These are phyloP conservation scores for Multifurca ochricompacta DNA, from an alignment of 768 basidiomycete genomes.

Conservation along the genomic window DNA sequence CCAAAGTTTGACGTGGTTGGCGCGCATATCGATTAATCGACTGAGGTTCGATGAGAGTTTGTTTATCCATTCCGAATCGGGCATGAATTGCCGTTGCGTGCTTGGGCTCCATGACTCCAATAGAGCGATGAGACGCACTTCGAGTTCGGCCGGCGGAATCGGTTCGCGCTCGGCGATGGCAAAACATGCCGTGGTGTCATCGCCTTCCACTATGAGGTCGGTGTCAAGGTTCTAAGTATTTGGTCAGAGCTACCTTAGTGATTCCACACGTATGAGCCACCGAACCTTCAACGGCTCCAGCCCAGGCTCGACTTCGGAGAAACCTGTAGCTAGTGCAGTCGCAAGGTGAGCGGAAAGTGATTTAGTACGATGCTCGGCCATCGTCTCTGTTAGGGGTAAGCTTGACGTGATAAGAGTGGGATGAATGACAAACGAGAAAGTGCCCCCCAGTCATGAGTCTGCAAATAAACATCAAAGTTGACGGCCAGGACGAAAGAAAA, in stretches of 20 bases:
- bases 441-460: conserved; percentile 61
- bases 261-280: not conserved
- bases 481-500: too few species aligned
- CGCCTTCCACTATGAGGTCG: conserved; percentile 33
- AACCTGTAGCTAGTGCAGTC: conserved; percentile 42
- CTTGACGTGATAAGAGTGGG: not conserved
- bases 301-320: conserved; percentile 38
- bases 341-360: conserved; percentile 34
- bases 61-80: conserved; percentile 37
- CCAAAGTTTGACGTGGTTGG: conserved; percentile 45
- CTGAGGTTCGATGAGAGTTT: conserved; percentile 34
- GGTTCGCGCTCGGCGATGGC: conserved; percentile 23
- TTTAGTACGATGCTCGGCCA: conserved; percentile 39
- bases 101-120: conserved; percentile 28
- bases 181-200: conserved; percentile 33
- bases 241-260: not conserved
- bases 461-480: not conserved
- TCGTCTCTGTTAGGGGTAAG: conserved; percentile 33
- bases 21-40: conserved; percentile 34
- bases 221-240: conserved; percentile 43
- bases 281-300: conserved; percentile 44
- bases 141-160: conserved; percentile 22
- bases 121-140: conserved; percentile 23
- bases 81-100: conserved; percentile 27
- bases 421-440: conserved; percentile 44